These are phyloP conservation scores for Trebouxiophyceae sp. DNA, from an alignment of 163 green algal species.

Conservation along the genomic window DNA sequence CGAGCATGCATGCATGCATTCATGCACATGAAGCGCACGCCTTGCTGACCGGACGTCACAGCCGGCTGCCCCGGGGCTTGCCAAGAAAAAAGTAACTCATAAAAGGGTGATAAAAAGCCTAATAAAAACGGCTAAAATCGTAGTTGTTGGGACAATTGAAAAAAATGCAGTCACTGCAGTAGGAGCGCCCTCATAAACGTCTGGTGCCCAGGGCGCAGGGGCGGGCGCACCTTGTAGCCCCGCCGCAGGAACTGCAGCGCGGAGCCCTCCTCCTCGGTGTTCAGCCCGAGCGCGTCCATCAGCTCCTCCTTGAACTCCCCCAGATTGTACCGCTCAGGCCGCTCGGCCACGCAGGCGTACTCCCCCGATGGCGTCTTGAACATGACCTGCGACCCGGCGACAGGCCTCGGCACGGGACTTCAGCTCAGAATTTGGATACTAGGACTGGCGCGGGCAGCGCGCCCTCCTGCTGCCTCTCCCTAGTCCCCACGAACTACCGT, in stretches of 20 bases:
- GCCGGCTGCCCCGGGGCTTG: neutral
- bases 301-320: constrained; percentile 79
- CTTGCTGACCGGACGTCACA: neutral
- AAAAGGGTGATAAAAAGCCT: neutral
- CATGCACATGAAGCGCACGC: too few species aligned
- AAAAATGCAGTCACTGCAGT: too few species aligned
- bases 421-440: too few species aligned
- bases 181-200: too few species aligned
- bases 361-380: constrained; percentile 80
- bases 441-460: too few species aligned
- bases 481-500: too few species aligned
- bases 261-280: constrained; percentile 71
- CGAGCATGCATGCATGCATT: too few species aligned
- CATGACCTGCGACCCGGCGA: constrained; percentile 73
- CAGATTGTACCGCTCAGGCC: constrained; percentile 55
- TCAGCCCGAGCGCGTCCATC: constrained; percentile 81
- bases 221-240: constrained; percentile 66
- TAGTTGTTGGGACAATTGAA: neutral
- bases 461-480: too few species aligned
- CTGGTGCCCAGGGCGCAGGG: neutral
- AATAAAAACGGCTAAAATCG: neutral
- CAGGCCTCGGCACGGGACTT: too few species aligned
- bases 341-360: constrained; percentile 87
- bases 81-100: neutral
- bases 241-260: constrained; percentile 72